Evolutionary conservation across 2,329 filamentous ascomycete species (phyloP).

Genomic region (Ustulina deusta): DNA sequence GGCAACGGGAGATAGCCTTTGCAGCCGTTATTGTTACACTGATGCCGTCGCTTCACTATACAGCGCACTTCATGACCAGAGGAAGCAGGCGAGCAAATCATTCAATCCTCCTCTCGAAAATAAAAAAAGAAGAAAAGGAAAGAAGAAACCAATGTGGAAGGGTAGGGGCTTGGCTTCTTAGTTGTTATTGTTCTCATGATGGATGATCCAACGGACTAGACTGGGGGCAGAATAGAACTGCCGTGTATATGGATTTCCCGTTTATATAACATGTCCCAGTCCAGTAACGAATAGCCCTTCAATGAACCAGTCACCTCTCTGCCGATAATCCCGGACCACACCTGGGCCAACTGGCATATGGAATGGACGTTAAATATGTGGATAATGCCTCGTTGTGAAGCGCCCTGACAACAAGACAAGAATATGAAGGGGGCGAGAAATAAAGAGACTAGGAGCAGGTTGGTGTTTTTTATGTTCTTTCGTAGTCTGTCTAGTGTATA

Average conservation of each 20-base stretch:
- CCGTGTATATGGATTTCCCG: too few relatives aligned
- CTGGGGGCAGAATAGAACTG: too few relatives aligned
- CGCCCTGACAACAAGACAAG: too few relatives aligned
- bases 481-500: conserved; percentile 16
- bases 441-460: neutral
- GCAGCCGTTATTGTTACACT: neutral
- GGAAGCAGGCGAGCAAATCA: too few relatives aligned
- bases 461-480: neutral
- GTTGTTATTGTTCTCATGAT: too few relatives aligned
- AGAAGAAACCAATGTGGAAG: too few relatives aligned
- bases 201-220: too few relatives aligned
- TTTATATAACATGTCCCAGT: neutral
- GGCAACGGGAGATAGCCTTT: neutral
- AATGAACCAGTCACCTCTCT: too few relatives aligned
- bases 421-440: neutral
- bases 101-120: too few relatives aligned
- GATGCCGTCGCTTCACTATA: neutral
- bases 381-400: neutral
- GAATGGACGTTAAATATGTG: neutral
- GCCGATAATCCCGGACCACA: too few relatives aligned
- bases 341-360: neutral
- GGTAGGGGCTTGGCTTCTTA: too few relatives aligned
- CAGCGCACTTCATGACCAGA: neutral
- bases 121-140: too few relatives aligned
- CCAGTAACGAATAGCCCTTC: neutral